A percentile compares a stretch with the other conserved stretches of the same genome.
phyloP scores from a whole-genome alignment of 345 rosid genomes.

The Chamaenerion angustifolium region DNA sequence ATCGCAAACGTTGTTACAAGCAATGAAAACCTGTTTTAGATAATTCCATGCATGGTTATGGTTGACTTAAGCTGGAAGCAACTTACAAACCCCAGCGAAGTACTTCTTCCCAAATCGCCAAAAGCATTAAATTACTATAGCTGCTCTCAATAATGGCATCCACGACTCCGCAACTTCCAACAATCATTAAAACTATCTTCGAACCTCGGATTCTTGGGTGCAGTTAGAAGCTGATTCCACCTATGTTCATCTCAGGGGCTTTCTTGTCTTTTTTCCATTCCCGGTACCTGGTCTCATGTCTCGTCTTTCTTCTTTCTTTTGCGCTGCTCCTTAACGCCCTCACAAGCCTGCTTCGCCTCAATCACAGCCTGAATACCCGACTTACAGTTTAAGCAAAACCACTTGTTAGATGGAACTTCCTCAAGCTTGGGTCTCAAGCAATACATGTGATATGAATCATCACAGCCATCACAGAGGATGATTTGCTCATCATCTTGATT shows the following conservation, averaged over 20 bases:
- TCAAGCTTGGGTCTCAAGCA: conserved; percentile 59
- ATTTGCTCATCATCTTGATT: conserved; percentile 69
- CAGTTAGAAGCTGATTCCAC: conserved; percentile 51
- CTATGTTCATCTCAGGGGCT: too few species aligned
- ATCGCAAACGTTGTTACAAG: too few species aligned
- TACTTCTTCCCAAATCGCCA: too few species aligned
- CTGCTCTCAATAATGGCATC: too few species aligned
- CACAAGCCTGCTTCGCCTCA: conserved; percentile 32
- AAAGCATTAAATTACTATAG: too few species aligned
- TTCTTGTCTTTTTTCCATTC: conserved; percentile 21
- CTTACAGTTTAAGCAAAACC: conserved; percentile 73
- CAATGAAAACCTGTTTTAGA: too few species aligned
- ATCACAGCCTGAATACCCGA: conserved; percentile 35
- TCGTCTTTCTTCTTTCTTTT: conserved; percentile 8
- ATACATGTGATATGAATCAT: conserved; percentile 76
- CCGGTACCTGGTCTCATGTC: conserved; percentile 23
- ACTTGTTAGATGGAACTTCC: conserved; percentile 46
- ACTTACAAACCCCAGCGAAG: too few species aligned
- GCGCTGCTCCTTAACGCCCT: conserved; percentile 6
- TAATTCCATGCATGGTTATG: too few species aligned
- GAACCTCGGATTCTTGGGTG: conserved; percentile 44
- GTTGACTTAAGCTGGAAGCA: too few species aligned
- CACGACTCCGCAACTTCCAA: too few species aligned
- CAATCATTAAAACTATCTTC: conserved; percentile 21
- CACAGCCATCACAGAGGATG: conserved; percentile 83